Evolutionary conservation across 140 eudicot genomes (phyloP), one percentile per base, ranked within the genome.

Genomic region (Anethum foeniculum): DNA sequence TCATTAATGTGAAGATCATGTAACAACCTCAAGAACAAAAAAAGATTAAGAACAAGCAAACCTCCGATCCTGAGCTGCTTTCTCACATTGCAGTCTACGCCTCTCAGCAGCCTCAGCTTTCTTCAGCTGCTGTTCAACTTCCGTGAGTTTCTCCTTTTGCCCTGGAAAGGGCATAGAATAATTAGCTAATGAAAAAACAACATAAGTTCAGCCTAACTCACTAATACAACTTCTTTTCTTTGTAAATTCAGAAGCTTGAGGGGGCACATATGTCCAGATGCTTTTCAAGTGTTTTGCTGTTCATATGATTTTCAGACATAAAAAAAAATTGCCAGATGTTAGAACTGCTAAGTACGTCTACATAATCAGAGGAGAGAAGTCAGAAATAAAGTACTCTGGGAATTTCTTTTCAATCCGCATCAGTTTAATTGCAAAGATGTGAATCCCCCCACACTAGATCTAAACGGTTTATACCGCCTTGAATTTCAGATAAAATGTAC

Each of bases 1-100:
- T 68, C 12, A 68, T 2, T 25, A 44, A 74, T 44, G 21, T 28
- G 5, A 14, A 13, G 15, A 47, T 12, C 7, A 46, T 43, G 15
- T 32, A 38, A 6, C 18, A 25, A 39, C 36, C 34, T 27, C 5
- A 28, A 46, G 38, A 15, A 47, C 21, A 12, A 75, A 75, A 48
- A 34, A 21, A 82, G 65, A 34, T n/a, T 38, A 8, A 73, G 25
- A 21, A 25, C 62, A 30, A 46, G 78, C 81, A 54, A 88, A 30
- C 94, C 96, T 91, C 91, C 0, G 90, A 86, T 93, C 96, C 79
- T 85, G 89, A 82, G 93, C 92, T 68, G 96, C 98, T 85, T 89
- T 91, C 77, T 90, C 98, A 32, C 64, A 83, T 69, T 93, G 96
- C 49, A 84, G 76, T 86, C 81, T 89, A 44, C 96, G 88, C 67